A percentile compares a stretch with the other conserved stretches of the same genome.
phyloP scores from a whole-genome alignment of 2,329 filamentous ascomycete species.

The Pezicula neosporulosa region DNA sequence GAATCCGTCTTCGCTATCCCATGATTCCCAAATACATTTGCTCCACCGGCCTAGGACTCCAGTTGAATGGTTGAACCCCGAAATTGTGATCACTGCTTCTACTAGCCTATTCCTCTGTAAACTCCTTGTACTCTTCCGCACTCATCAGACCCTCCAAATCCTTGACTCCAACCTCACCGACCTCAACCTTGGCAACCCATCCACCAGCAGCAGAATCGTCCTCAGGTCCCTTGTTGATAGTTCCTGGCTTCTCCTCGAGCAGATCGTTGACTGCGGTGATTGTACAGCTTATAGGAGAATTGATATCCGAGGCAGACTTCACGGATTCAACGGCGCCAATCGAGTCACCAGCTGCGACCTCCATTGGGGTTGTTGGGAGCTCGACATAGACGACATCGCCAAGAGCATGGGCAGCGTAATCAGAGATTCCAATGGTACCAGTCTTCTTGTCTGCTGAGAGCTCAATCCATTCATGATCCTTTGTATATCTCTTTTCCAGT shows the following conservation, averaged over 20 bases:
- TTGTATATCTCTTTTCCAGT: constrained; percentile 75
- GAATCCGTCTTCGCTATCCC: constrained; percentile 11
- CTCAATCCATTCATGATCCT: constrained; percentile 98
- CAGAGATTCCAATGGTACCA: constrained; percentile 79
- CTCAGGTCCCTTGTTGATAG: constrained; percentile 89
- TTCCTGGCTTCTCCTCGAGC: constrained; percentile 80
- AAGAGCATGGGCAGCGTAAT: constrained; percentile 87
- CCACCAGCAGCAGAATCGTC: constrained; percentile 68
- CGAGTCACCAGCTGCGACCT: constrained; percentile 72
- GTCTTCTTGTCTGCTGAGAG: constrained; percentile 77
- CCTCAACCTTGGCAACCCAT: constrained; percentile 88
- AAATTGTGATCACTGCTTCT: neutral
- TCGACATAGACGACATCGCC: constrained; percentile 98
- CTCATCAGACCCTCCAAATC: constrained; percentile 78
- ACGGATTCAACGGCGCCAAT: constrained; percentile 97
- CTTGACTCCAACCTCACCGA: constrained; percentile 60
- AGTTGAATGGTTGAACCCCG: neutral
- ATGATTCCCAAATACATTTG: constrained; percentile 7
- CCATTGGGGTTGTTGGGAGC: constrained; percentile 70
- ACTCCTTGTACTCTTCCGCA: constrained; percentile 71
- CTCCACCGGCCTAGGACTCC: constrained; percentile 8
- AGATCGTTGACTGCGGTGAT: constrained; percentile 70
- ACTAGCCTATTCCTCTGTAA: constrained; percentile 43
- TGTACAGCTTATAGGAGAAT: constrained; percentile 77
- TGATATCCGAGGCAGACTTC: constrained; percentile 97